Evolutionary conservation across 1,284 basidiomycete species (phyloP).

Genomic region (Neolentinus lepideus): DNA sequence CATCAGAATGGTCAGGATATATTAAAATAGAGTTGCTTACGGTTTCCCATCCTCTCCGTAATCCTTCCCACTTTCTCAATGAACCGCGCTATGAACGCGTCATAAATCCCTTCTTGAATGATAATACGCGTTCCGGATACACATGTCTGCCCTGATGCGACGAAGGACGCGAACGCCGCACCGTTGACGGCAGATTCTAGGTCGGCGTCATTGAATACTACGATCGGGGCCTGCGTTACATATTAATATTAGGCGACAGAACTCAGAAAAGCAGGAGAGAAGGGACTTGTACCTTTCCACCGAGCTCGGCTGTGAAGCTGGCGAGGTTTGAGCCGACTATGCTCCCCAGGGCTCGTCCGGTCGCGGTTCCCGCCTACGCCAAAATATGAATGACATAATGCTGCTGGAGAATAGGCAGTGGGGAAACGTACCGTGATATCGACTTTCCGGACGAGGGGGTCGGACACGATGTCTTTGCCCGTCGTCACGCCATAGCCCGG

Average conservation of each 20-base stretch:
- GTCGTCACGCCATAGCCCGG: slow-evolving; percentile 61
- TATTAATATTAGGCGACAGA: too few species aligned
- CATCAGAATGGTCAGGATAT: neutral
- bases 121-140: slow-evolving; percentile 74
- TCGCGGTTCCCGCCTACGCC: slow-evolving; percentile 67
- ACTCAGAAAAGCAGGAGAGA: too few species aligned
- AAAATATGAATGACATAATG: neutral
- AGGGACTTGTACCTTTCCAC: slow-evolving; percentile 58
- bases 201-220: slow-evolving; percentile 74
- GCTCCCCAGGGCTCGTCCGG: slow-evolving; percentile 63
- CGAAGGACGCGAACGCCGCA: slow-evolving; percentile 73
- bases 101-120: slow-evolving; percentile 61
- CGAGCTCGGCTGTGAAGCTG: slow-evolving; percentile 72
- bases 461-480: slow-evolving; percentile 56
- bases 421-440: slow-evolving; percentile 62
- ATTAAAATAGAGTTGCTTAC: slow-evolving; percentile 30
- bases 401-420: neutral
- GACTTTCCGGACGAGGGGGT: slow-evolving; percentile 67
- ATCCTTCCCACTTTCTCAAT: slow-evolving; percentile 58
- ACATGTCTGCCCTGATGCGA: slow-evolving; percentile 82
- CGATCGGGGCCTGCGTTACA: slow-evolving; percentile 61
- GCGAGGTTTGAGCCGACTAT: slow-evolving; percentile 68
- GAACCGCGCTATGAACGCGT: slow-evolving; percentile 56
- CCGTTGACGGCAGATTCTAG: slow-evolving; percentile 67
- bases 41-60: slow-evolving; percentile 64